Base-by-base conservation (phyloP, 805 yeast genomes). In the Cyberlindnera veronae region DNA sequence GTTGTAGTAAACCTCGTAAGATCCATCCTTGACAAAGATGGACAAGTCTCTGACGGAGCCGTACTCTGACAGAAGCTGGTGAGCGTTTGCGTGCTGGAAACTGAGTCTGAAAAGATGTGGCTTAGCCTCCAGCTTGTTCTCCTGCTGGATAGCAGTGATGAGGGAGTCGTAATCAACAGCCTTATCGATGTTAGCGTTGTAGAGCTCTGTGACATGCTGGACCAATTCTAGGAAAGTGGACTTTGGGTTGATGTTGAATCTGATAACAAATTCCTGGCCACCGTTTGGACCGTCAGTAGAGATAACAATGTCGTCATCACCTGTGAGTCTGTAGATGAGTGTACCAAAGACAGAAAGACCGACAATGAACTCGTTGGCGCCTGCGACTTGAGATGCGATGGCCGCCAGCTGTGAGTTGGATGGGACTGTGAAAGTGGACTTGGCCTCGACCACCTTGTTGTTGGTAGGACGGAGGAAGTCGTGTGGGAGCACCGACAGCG, bases 221-320 rank as follows among this genome's bases (percentile, higher is more conserved):
- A 72, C 62, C 38, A 90, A 65, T 29, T 79, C 76, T 1, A 51
- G 44, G 51, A 89, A 85, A 1, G 79, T 56, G 56, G 68, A 57
- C 8, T 67, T 62, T 24, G 85, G 77, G 37, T 76, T 73, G 29
- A 88, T 66, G 24, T 67, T 67, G 32, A 84, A 66, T 54, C 96
- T 72, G 20, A 87, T 58, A 14, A 86, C 79, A 49, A 80, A 75
- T 20, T 77, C 77, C 37, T 67, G 64, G 29, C 64, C 57, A 15
- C 40, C 44, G n/a, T 46, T 26, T 19, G 45, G 51, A 19, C 73
- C 61, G 50, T 82, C 79, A 0, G 89, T 79, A n/a, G 90, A 89
- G 45, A 91, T 66, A n/a, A 84, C 81, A 36, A 93, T 81, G 54
- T 91, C 97, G 50, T 91, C 97, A 60, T 91, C 98, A 18, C 97